Percentiles rank a stretch among this genome's conserved stretches.
phyloP scores from a whole-genome alignment of 495 filamentous ascomycete genomes.

The Talaromyces ruber region DNA sequence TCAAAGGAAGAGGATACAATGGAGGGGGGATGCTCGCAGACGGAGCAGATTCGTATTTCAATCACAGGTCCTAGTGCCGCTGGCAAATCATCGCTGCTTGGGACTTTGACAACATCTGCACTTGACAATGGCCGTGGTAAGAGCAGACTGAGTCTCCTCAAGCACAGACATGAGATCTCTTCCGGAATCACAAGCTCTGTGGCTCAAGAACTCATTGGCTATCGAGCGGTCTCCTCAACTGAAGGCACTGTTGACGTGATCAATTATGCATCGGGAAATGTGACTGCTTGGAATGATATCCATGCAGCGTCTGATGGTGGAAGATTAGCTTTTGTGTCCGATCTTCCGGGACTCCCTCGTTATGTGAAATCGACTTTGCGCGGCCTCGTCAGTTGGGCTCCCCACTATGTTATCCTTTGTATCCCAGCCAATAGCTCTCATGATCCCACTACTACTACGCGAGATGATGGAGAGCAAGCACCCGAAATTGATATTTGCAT shows the following conservation, averaged over 20 bases:
- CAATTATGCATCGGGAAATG: constrained; percentile 80
- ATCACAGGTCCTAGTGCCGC: constrained; percentile 86
- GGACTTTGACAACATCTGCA: constrained; percentile 76
- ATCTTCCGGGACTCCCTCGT: constrained; percentile 82
- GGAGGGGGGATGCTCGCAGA: constrained; percentile 27
- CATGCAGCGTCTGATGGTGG: constrained; percentile 65
- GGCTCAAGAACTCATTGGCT: constrained; percentile 86
- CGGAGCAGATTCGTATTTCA: constrained; percentile 81
- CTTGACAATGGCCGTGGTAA: constrained; percentile 90
- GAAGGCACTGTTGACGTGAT: constrained; percentile 47
- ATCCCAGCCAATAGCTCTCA: constrained; percentile 72
- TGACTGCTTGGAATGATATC: constrained; percentile 91
- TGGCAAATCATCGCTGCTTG: constrained; percentile 86
- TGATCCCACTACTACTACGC: constrained; percentile 29
- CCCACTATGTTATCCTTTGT: constrained; percentile 86
- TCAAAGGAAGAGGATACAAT: neutral
- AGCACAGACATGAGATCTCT: constrained; percentile 88
- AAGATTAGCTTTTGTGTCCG: constrained; percentile 76
- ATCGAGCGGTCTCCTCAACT: constrained; percentile 29
- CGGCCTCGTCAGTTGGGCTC: constrained; percentile 89
- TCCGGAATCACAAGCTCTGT: constrained; percentile 91
- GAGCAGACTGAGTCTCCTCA: constrained; percentile 76
- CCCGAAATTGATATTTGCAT: constrained; percentile 60
- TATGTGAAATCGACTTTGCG: constrained; percentile 82
- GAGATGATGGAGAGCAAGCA: constrained; percentile 41